phyloP scores from a whole-genome alignment of 192 early-diverging fungal species.

The Coemansia sp. region DNA sequence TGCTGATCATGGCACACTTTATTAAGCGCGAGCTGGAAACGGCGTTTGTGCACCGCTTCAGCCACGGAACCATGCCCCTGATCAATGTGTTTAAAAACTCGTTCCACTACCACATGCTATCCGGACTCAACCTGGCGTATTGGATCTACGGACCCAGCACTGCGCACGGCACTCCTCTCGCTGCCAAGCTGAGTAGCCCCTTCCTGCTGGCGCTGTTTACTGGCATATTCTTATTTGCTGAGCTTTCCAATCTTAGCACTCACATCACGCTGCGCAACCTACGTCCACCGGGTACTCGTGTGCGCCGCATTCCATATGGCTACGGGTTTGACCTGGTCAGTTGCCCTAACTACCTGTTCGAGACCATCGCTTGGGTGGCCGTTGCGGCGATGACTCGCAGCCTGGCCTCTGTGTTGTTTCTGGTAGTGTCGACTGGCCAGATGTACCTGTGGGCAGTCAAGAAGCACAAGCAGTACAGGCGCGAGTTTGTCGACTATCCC shows the following conservation, averaged over 20 bases:
- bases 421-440: constrained; percentile 71
- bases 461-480: constrained; percentile 88
- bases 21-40: constrained; percentile 93
- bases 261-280: constrained; percentile 89
- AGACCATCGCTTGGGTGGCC: constrained; percentile 79
- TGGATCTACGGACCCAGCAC: constrained; percentile 84
- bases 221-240: constrained; percentile 56
- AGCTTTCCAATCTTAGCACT: constrained; percentile 82
- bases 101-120: constrained; percentile 87
- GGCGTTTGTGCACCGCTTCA: constrained; percentile 89
- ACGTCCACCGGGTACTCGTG: constrained; percentile 83
- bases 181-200: constrained; percentile 48
- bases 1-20: constrained; percentile 81
- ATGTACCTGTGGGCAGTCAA: constrained; percentile 97
- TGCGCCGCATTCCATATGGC: constrained; percentile 86
- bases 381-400: constrained; percentile 74
- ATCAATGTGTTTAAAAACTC: constrained; percentile 95
- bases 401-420: constrained; percentile 64
- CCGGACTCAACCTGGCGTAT: constrained; percentile 82
- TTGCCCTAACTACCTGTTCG: constrained; percentile 94
- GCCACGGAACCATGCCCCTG: constrained; percentile 94
- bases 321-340: constrained; percentile 90
- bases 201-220: constrained; percentile 31
- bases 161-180: constrained; percentile 50
- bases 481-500: constrained; percentile 92